Evolutionary conservation across 2,329 filamentous ascomycete genomes (phyloP).

Genomic region (Claviceps maximensis): DNA sequence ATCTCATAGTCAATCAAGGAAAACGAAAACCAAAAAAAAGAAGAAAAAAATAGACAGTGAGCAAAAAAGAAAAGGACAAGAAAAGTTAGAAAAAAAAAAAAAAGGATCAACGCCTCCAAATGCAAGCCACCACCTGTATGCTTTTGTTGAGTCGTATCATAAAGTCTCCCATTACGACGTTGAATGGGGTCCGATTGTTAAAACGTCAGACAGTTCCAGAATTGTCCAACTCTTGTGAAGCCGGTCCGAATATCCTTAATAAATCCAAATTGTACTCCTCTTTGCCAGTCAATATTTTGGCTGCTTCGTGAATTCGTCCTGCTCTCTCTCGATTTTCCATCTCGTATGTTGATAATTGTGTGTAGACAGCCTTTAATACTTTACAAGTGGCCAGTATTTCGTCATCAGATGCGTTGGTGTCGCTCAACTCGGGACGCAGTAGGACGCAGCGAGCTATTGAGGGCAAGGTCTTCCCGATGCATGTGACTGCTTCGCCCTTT

Average conservation of each 20-base stretch:
- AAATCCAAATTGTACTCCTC: slow-evolving; percentile 6
- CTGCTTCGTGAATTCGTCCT: background rate
- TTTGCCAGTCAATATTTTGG: background rate
- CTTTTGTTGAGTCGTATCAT: slow-evolving; percentile 11
- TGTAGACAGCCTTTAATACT: background rate
- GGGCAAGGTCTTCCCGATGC: background rate
- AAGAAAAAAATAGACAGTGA: slow-evolving; percentile 2
- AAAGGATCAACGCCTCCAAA: slow-evolving; percentile 22
- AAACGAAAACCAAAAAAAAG: slow-evolving; percentile 9
- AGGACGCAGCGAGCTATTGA: slow-evolving; percentile 1
- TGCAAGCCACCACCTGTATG: slow-evolving; percentile 21
- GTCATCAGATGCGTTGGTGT: background rate
- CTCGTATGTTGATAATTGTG: background rate
- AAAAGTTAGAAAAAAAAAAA: slow-evolving; percentile 9
- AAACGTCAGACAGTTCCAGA: slow-evolving; percentile 5
- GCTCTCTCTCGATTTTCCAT: background rate
- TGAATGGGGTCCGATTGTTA: background rate
- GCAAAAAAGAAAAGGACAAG: slow-evolving; percentile 9
- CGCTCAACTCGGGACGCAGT: background rate
- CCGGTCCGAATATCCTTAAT: slow-evolving; percentile 4
- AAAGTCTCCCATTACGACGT: background rate
- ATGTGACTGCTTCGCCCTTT: background rate
- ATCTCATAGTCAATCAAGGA: slow-evolving; percentile 4
- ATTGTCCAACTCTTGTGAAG: slow-evolving; percentile 3
- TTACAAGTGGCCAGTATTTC: background rate